A percentile compares a stretch with the other conserved stretches of the same genome.
Conservation (phyloP, 2,329 filamentous ascomycete genomes). For the Diaporthe eres region DNA sequence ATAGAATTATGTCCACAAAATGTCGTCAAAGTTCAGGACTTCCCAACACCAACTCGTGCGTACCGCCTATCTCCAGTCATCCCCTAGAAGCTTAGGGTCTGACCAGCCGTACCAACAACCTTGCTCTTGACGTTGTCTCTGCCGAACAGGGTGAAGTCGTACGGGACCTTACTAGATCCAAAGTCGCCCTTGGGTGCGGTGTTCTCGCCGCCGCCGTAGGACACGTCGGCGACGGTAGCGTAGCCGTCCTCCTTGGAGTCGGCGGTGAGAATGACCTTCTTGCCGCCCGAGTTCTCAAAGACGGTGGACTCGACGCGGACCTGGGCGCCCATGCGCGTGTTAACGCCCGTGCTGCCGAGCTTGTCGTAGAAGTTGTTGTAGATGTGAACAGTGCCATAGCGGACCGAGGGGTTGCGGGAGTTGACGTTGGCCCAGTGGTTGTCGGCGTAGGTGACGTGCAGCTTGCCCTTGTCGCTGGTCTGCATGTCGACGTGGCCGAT, state of each 20-base stretch:
- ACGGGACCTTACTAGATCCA: slow-evolving; percentile 6
- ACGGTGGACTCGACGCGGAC: slow-evolving; percentile 30
- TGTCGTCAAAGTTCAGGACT: neutral
- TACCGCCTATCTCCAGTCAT: neutral
- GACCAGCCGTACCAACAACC: neutral
- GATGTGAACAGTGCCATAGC: slow-evolving; percentile 64
- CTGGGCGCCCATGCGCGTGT: slow-evolving; percentile 32
- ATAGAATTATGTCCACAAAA: neutral
- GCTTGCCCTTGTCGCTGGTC: slow-evolving; percentile 57
- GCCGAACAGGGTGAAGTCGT: neutral
- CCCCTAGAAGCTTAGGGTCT: neutral
- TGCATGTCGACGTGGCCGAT: slow-evolving; percentile 73
- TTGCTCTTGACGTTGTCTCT: neutral
- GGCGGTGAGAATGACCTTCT: slow-evolving; percentile 22
- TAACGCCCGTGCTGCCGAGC: slow-evolving; percentile 36
- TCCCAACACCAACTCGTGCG: neutral
- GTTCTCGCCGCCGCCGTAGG: slow-evolving; percentile 13
- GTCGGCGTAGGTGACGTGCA: slow-evolving; percentile 65
- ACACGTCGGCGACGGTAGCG: neutral
- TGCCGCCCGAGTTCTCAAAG: slow-evolving; percentile 18
- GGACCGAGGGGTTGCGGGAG: slow-evolving; percentile 62
- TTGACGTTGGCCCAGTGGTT: slow-evolving; percentile 62
- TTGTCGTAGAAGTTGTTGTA: slow-evolving; percentile 63
- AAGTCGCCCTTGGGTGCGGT: slow-evolving; percentile 3
- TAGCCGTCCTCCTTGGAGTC: slow-evolving; percentile 28